Conservation (phyloP, 345 rosid species). For the Gynandropsis gynandra region DNA sequence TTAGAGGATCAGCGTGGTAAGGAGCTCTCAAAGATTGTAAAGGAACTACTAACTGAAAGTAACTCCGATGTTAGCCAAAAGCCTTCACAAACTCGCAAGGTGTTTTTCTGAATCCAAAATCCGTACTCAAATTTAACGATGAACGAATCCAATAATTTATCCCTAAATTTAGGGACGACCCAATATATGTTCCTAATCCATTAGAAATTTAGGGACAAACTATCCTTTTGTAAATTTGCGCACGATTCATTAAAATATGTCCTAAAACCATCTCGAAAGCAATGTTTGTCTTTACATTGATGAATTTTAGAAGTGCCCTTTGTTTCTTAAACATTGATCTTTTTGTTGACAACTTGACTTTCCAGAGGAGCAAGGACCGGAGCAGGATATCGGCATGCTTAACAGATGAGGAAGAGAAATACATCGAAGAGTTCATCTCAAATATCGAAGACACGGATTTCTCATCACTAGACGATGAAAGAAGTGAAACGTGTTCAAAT, state of each 20-base stretch:
- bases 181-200: background rate
- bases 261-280: too few species aligned
- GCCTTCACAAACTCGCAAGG: slow-evolving; percentile 47
- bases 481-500: slow-evolving; percentile 81
- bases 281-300: too few species aligned
- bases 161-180: too few species aligned
- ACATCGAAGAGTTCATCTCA: slow-evolving; percentile 76
- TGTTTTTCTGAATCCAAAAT: slow-evolving; percentile 17
- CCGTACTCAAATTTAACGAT: too few species aligned
- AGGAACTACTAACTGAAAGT: slow-evolving; percentile 51
- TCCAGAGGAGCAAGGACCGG: slow-evolving; percentile 71
- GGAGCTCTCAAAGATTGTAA: slow-evolving; percentile 55
- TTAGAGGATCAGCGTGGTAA: slow-evolving; percentile 58
- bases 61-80: slow-evolving; percentile 32
- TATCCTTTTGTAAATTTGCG: too few species aligned
- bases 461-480: slow-evolving; percentile 87
- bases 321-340: background rate
- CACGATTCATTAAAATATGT: too few species aligned
- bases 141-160: too few species aligned
- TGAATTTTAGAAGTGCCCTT: too few species aligned
- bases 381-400: slow-evolving; percentile 61
- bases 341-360: background rate
- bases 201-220: too few species aligned
- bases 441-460: slow-evolving; percentile 92
- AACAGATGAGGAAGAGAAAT: slow-evolving; percentile 85